Conservation (phyloP, 2,329 filamentous ascomycete species). For the Nemania abortiva region DNA sequence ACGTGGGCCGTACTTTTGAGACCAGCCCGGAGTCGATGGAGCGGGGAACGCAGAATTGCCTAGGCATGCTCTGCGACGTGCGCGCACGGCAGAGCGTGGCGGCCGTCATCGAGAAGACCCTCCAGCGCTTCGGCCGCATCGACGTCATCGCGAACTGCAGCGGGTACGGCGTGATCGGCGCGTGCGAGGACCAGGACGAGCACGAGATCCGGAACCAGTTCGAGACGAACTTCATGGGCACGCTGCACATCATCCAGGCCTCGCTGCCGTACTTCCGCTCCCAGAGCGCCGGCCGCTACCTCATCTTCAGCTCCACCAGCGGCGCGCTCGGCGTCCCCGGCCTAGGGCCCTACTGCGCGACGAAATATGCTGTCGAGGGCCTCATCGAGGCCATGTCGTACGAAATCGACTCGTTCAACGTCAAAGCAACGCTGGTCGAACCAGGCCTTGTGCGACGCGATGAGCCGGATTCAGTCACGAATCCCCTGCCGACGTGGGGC, state of each 20-base stretch:
- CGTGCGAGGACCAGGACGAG: constrained; percentile 97
- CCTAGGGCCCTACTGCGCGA: constrained; percentile 93
- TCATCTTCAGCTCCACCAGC: constrained; percentile 94
- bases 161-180: constrained; percentile 93
- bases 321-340: constrained; percentile 95
- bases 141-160: constrained; percentile 95
- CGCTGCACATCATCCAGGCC: constrained; percentile 90
- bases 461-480: constrained; percentile 70
- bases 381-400: constrained; percentile 97
- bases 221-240: constrained; percentile 97
- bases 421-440: constrained; percentile 93
- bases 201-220: constrained; percentile 96
- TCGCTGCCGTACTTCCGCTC: constrained; percentile 89
- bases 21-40: constrained; percentile 79
- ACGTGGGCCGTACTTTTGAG: constrained; percentile 86
- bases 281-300: constrained; percentile 80
- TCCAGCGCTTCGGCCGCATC: constrained; percentile 81
- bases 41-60: constrained; percentile 76
- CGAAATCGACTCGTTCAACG: constrained; percentile 89
- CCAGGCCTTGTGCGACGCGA: constrained; percentile 90
- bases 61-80: constrained; percentile 91
- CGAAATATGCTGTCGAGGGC: constrained; percentile 96
- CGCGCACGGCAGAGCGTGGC: constrained; percentile 82
- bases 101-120: constrained; percentile 75
- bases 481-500: constrained; percentile 82